Evolutionary conservation across 495 filamentous ascomycete species (phyloP), one percentile per base, ranked within the genome.

Genomic region (Acidiella bohemica): DNA sequence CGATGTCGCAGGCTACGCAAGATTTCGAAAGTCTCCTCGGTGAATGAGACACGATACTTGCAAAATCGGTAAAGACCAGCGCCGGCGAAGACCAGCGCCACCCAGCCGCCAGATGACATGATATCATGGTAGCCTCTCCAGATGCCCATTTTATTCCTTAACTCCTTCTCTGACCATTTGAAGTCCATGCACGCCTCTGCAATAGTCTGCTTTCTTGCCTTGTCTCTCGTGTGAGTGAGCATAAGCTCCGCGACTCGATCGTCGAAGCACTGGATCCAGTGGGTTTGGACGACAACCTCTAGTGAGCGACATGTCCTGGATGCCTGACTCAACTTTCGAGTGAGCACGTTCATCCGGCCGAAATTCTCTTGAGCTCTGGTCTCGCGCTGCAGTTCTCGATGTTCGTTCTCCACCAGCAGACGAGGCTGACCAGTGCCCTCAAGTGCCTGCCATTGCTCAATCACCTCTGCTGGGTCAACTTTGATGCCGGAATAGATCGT

Each of bases 111-210:
- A 29, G 50, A 37, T 9, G 54, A 46, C 29, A 49, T 48, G 32
- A 61, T 56, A 27, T 56, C 54, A 29, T 54, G 41, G 25, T 61
- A 61, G 9, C 54, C 52, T 11, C 47, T 39, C 58, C 58, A 61
- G 34, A 61, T 53, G 1, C 42, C 58, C 50, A 57, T 58, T 34
- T 59, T 60, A 24, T 60, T 60, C 9, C 58, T 41, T 29, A 60
- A 27, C 35, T 59, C 58, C 31, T 60, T 60, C 31, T 59, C 56
- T 7, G 54, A 42, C 58, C 58, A 44, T 26, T 27, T 39, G 36
- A 54, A 51, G 37, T 51, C 44, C 5, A 41, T 21, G 26, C 51
- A 54, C 7, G 51, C 51, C 34, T 51, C 47, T 12, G 32, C 31
- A 5, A 54, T 51, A 7, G 51, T 43, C 10, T 14, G 19, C 34